These are phyloP conservation scores for Ophiosphaerella herpotricha DNA, from an alignment of 2,329 filamentous ascomycete genomes.

Conservation along the genomic window DNA sequence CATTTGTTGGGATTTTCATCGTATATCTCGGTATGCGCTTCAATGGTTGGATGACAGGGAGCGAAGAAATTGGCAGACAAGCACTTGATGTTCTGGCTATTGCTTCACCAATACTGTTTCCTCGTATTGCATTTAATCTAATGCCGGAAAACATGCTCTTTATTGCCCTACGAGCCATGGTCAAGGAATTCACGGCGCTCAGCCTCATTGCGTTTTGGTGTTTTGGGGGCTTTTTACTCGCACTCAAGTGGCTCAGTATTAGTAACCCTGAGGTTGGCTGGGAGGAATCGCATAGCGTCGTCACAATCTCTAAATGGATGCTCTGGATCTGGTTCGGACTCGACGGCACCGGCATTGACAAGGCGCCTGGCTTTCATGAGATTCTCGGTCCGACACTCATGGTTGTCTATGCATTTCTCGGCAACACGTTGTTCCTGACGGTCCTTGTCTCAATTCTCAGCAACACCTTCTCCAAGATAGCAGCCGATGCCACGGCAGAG, in stretches of 20 bases:
- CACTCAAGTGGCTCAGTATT: slow-evolving; percentile 74
- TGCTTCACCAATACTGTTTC: slow-evolving; percentile 76
- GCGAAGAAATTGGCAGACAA: slow-evolving; percentile 61
- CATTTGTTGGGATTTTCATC: slow-evolving; percentile 73
- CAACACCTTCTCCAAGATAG: slow-evolving; percentile 81
- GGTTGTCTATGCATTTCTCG: slow-evolving; percentile 82
- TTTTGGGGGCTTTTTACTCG: slow-evolving; percentile 79
- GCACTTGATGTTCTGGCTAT: slow-evolving; percentile 80
- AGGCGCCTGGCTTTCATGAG: slow-evolving; percentile 72
- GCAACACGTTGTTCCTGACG: slow-evolving; percentile 86
- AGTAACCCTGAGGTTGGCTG: slow-evolving; percentile 38
- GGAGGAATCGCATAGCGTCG: slow-evolving; percentile 55
- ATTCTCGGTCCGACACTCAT: slow-evolving; percentile 79
- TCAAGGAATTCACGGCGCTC: slow-evolving; percentile 80
- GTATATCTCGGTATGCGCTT: slow-evolving; percentile 71
- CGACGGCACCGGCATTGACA: slow-evolving; percentile 66
- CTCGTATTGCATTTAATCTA: slow-evolving; percentile 79
- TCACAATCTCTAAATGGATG: slow-evolving; percentile 88
- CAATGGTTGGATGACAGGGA: slow-evolving; percentile 61
- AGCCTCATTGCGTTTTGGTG: slow-evolving; percentile 80
- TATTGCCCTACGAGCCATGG: slow-evolving; percentile 79
- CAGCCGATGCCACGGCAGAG: slow-evolving; percentile 77
- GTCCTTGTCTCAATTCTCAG: slow-evolving; percentile 86
- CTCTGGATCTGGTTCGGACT: slow-evolving; percentile 91
- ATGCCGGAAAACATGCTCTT: slow-evolving; percentile 86